Percentiles rank a stretch among this genome's conserved stretches.
These are phyloP conservation scores for Sphaerosporella brunnea DNA, from an alignment of 495 filamentous ascomycete genomes.

Conservation along the genomic window DNA sequence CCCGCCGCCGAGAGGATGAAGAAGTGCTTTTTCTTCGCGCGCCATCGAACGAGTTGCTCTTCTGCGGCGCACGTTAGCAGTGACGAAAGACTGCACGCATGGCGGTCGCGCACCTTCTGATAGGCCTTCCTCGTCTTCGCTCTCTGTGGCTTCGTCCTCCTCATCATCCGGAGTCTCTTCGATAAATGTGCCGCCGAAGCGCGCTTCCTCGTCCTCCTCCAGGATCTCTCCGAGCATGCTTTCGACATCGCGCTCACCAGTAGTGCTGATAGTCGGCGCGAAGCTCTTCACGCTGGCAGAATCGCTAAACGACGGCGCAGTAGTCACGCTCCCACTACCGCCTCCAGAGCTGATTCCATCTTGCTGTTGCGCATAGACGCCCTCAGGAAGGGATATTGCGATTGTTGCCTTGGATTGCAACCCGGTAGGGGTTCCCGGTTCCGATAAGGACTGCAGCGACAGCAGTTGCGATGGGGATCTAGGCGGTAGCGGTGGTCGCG, in stretches of 20 bases:
- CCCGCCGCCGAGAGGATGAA: constrained; percentile 89
- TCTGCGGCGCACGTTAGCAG: too few relatives aligned
- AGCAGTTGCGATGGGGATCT: constrained; percentile 6
- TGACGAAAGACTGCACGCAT: too few relatives aligned
- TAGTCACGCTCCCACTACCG: constrained; percentile 14
- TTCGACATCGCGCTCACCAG: constrained; percentile 50
- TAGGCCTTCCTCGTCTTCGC: constrained; percentile 29
- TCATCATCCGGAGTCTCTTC: constrained; percentile 38
- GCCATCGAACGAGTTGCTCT: constrained; percentile 11
- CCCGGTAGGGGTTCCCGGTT: constrained; percentile 9
- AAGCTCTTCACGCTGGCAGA: constrained; percentile 69
- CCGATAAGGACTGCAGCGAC: constrained; percentile 5
- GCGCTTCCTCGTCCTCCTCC: constrained; percentile 41
- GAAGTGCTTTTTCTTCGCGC: constrained; percentile 75
- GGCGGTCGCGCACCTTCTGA: constrained; percentile 44
- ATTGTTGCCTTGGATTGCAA: constrained; percentile 24
- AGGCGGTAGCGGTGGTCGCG: constrained; percentile 10
- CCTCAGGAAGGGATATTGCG: constrained; percentile 25
- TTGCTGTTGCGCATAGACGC: constrained; percentile 23
- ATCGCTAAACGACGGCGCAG: constrained; percentile 33
- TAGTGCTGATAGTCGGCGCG: constrained; percentile 49
- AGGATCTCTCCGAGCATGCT: constrained; percentile 54
- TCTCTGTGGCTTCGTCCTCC: constrained; percentile 66
- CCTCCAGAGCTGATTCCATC: constrained; percentile 11
- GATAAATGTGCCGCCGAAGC: constrained; percentile 8